Conservation (phyloP, 139 green algal species). For the Chlorella sp. region DNA sequence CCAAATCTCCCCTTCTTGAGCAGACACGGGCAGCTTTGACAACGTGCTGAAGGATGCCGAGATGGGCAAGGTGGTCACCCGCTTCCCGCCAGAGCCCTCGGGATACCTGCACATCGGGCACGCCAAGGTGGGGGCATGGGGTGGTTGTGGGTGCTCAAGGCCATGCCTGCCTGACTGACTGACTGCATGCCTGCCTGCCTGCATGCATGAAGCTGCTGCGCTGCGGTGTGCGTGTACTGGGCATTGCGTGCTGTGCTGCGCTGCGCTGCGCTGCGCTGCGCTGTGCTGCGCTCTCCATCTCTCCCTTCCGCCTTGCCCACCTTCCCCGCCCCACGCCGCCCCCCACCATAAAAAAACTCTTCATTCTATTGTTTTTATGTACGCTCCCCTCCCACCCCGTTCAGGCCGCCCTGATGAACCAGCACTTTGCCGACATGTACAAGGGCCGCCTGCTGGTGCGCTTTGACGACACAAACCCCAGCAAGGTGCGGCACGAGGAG, state of each 20-base stretch:
- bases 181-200: neutral
- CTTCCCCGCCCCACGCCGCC: too few relatives aligned
- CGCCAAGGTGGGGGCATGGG: slow-evolving; percentile 81
- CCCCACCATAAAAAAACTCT: neutral
- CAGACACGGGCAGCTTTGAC: slow-evolving; percentile 84
- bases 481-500: slow-evolving; percentile 64
- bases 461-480: slow-evolving; percentile 99
- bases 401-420: slow-evolving; percentile 65
- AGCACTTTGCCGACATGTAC: slow-evolving; percentile 76
- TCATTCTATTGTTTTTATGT: too few relatives aligned
- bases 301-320: too few relatives aligned
- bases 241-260: neutral
- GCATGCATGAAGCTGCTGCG: too few relatives aligned
- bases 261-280: neutral
- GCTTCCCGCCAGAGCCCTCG: slow-evolving; percentile 97
- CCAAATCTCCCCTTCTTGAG: neutral
- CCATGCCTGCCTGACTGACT: neutral
- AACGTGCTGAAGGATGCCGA: slow-evolving; percentile 82
- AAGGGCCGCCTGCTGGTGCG: slow-evolving; percentile 88
- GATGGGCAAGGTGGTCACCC: slow-evolving; percentile 93
- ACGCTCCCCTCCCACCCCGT: neutral
- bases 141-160: too few relatives aligned
- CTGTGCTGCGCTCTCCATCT: neutral
- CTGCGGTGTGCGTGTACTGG: neutral
- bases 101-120: slow-evolving; percentile 98